These are phyloP conservation scores for Echium plantagineum DNA, from an alignment of 257 asterid genomes.

Conservation along the genomic window DNA sequence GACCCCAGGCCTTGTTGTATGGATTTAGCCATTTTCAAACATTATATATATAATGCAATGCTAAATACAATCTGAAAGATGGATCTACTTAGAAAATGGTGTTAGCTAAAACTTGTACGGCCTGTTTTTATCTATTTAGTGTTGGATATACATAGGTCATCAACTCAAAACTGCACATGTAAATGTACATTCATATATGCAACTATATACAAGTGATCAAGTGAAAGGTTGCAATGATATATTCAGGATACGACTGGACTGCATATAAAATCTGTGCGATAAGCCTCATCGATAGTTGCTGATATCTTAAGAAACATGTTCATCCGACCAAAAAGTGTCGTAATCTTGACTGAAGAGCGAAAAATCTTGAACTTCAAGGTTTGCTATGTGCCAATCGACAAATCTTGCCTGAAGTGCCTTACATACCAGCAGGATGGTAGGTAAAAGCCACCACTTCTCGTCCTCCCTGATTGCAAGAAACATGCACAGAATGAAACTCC, in stretches of 20 bases:
- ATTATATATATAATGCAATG: no score
- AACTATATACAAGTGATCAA: conserved; percentile 11
- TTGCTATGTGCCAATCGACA: conserved; percentile 87
- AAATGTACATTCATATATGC: background rate
- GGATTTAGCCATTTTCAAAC: no score
- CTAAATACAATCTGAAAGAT: no score
- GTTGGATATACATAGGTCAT: background rate
- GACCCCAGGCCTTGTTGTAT: no score
- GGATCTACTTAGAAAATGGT: no score
- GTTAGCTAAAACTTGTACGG: no score
- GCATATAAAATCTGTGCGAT: background rate
- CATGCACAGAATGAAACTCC: background rate
- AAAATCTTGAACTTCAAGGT: conserved; percentile 68
- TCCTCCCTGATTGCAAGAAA: conserved; percentile 55
- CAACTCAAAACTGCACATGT: conserved; percentile 28
- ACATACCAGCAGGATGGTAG: conserved; percentile 55
- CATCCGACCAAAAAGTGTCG: conserved; percentile 92
- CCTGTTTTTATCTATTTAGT: no score
- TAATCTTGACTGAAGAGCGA: conserved; percentile 85
- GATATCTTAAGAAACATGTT: conserved; percentile 45
- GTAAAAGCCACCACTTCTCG: conserved; percentile 85
- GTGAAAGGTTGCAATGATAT: background rate
- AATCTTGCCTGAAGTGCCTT: conserved; percentile 80
- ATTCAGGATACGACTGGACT: background rate
- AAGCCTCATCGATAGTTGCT: background rate